Percentiles rank a stretch among this genome's conserved stretches.
Evolutionary conservation across 805 yeast genomes (phyloP).

Genomic region (Yamadazyma scolyti): DNA sequence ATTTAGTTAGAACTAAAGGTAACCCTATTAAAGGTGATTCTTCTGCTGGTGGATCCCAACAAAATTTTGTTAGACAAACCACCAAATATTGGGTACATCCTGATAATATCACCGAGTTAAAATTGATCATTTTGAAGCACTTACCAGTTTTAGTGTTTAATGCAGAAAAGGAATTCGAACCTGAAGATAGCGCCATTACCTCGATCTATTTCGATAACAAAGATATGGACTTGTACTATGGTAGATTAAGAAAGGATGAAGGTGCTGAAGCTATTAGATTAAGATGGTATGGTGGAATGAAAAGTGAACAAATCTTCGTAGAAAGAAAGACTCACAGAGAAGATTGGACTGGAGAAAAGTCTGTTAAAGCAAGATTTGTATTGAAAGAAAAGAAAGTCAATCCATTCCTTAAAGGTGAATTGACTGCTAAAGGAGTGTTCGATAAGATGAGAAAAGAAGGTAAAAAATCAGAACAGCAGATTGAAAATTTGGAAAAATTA

Average conservation of each 20-base stretch:
- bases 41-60: conserved; percentile 97
- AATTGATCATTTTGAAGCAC: conserved; percentile 87
- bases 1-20: conserved; percentile 92
- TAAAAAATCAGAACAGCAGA: conserved; percentile 79
- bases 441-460: conserved; percentile 92
- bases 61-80: conserved; percentile 96
- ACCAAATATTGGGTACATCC: conserved; percentile 99
- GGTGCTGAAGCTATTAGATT: conserved; percentile 98
- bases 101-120: conserved; percentile 94
- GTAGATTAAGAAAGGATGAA: conserved; percentile 92
- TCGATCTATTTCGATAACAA: conserved; percentile 93
- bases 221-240: conserved; percentile 86
- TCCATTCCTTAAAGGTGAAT: conserved; percentile 76
- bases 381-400: conserved; percentile 89
- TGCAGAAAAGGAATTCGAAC: conserved; percentile 91
- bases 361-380: conserved; percentile 96
- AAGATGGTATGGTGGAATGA: conserved; percentile 99
- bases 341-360: conserved; percentile 99
- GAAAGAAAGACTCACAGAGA: conserved; percentile 98
- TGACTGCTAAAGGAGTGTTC: conserved; percentile 84
- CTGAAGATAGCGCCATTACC: conserved; percentile 93
- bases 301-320: conserved; percentile 84
- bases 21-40: conserved; percentile 94
- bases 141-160: conserved; percentile 96
- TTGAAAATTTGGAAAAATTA: conserved; percentile 85